Conservation (phyloP, 2,329 filamentous ascomycete genomes). For the Neofusicoccum cordaticola region DNA sequence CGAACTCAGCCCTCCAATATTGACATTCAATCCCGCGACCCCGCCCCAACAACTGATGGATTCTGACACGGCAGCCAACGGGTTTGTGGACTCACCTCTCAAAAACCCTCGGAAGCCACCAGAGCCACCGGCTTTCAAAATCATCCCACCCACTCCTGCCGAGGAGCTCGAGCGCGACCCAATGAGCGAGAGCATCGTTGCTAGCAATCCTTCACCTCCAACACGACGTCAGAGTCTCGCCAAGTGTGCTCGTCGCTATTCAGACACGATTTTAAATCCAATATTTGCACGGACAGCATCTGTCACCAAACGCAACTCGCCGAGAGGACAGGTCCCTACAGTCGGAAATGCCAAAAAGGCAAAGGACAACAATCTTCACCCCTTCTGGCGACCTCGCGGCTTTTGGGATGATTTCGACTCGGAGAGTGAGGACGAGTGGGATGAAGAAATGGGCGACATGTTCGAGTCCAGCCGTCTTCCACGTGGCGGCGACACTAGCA, state of each 20-base stretch:
- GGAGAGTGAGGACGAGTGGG: slow-evolving; percentile 37
- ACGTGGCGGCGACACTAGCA: slow-evolving; percentile 46
- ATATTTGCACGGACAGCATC: slow-evolving; percentile 31
- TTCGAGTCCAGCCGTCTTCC: slow-evolving; percentile 31
- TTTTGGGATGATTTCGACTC: slow-evolving; percentile 58
- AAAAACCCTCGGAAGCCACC: slow-evolving; percentile 58
- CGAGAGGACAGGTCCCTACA: slow-evolving; percentile 23
- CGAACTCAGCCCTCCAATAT: slow-evolving; percentile 24
- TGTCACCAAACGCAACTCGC: background rate
- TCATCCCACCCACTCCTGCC: slow-evolving; percentile 54
- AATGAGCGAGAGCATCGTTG: background rate
- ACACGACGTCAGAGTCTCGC: slow-evolving; percentile 40
- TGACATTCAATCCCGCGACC: slow-evolving; percentile 33
- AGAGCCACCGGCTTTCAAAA: slow-evolving; percentile 54
- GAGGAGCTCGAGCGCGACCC: slow-evolving; percentile 46
- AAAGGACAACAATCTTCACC: slow-evolving; percentile 51
- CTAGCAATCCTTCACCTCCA: slow-evolving; percentile 28
- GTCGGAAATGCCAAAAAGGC: slow-evolving; percentile 24
- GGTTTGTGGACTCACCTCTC: slow-evolving; percentile 54
- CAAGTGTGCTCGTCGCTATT: slow-evolving; percentile 46
- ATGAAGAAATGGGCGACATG: slow-evolving; percentile 22
- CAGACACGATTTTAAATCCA: slow-evolving; percentile 43
- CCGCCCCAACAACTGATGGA: slow-evolving; percentile 32
- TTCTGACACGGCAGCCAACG: background rate
- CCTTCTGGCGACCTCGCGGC: slow-evolving; percentile 62